Percentiles rank a stretch among this genome's conserved stretches.
Evolutionary conservation across 768 basidiomycete genomes (phyloP).

Genomic region (Cystobasidiopsis lactophilus): DNA sequence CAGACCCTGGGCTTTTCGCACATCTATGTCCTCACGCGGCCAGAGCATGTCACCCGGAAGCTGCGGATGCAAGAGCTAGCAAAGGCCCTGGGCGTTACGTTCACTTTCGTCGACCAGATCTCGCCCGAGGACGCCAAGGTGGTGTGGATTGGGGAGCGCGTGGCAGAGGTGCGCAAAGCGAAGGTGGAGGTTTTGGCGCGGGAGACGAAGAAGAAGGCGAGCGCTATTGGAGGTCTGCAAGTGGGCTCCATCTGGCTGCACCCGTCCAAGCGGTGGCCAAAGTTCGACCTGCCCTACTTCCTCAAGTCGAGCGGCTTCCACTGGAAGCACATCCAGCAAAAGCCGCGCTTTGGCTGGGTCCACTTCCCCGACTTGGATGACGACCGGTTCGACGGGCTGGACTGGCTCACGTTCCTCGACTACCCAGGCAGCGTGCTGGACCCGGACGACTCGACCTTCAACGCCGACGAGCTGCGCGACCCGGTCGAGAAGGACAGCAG

Average conservation of each 20-base stretch:
- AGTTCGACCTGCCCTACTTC: no score
- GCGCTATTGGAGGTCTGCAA: conserved; percentile 6
- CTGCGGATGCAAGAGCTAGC: conserved; percentile 19
- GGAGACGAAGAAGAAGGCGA: neutral
- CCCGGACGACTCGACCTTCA: neutral
- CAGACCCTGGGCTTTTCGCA: conserved; percentile 18
- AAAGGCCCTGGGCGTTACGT: conserved; percentile 15
- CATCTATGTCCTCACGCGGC: conserved; percentile 19
- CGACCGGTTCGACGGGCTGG: neutral
- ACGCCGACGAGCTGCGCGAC: conserved; percentile 9
- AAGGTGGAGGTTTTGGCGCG: conserved; percentile 6
- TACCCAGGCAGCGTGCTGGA: conserved; percentile 2
- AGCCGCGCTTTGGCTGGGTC: neutral
- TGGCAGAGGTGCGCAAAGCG: conserved; percentile 11
- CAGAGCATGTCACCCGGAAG: conserved; percentile 12
- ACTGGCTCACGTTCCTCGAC: conserved; percentile 19
- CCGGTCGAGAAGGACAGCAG: conserved; percentile 10
- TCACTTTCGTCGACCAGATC: conserved; percentile 21
- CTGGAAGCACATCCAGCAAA: neutral
- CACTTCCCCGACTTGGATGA: neutral
- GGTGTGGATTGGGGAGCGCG: conserved; percentile 19
- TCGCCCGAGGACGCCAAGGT: conserved; percentile 14
- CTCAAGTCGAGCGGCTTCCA: no score
- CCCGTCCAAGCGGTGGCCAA: neutral
- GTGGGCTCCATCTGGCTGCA: conserved; percentile 8